Percentiles rank a stretch among this genome's conserved stretches.
phyloP scores from a whole-genome alignment of 108 stramenopile species.

The Cyclotella cryptica region DNA sequence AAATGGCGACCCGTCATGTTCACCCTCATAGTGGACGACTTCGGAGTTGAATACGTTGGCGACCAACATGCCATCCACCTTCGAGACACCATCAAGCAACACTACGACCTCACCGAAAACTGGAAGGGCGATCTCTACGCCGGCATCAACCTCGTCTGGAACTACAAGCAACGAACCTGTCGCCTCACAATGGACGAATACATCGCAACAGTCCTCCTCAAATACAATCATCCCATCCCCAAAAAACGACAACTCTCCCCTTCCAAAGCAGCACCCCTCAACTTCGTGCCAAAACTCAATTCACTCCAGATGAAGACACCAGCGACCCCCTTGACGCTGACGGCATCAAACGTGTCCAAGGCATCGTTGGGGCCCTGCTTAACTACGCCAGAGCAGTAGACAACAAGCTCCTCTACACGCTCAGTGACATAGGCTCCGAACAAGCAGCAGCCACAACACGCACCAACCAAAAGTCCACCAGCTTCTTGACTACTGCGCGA shows the following conservation, averaged over 20 bases:
- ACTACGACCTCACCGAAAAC: slow-evolving; percentile 39
- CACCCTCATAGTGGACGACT: slow-evolving; percentile 53
- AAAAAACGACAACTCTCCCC: not conserved
- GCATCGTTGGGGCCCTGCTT: not conserved
- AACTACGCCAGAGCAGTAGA: not conserved
- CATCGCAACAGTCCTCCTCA: slow-evolving; percentile 35
- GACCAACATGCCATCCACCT: slow-evolving; percentile 45
- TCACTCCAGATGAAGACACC: not conserved
- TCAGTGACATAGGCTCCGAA: slow-evolving; percentile 4
- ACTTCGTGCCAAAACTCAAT: slow-evolving; percentile 1
- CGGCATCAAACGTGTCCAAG: slow-evolving; percentile 46
- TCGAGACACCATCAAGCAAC: slow-evolving; percentile 17
- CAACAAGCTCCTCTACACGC: not conserved
- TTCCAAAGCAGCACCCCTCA: too few relatives aligned
- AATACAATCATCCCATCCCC: slow-evolving; percentile 48
- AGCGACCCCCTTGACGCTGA: slow-evolving; percentile 59
- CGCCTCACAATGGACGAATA: slow-evolving; percentile 58
- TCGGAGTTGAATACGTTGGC: slow-evolving; percentile 54
- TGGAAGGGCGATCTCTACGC: slow-evolving; percentile 31
- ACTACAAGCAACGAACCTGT: slow-evolving; percentile 39
- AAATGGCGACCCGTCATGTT: slow-evolving; percentile 3
- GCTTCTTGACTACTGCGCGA: slow-evolving; percentile 51
- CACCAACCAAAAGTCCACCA: slow-evolving; percentile 21
- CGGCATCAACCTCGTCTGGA: slow-evolving; percentile 49
- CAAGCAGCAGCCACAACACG: slow-evolving; percentile 30